Evolutionary conservation across 208 protist species (phyloP).

Genomic region (Acanthamoeba comandoni): DNA sequence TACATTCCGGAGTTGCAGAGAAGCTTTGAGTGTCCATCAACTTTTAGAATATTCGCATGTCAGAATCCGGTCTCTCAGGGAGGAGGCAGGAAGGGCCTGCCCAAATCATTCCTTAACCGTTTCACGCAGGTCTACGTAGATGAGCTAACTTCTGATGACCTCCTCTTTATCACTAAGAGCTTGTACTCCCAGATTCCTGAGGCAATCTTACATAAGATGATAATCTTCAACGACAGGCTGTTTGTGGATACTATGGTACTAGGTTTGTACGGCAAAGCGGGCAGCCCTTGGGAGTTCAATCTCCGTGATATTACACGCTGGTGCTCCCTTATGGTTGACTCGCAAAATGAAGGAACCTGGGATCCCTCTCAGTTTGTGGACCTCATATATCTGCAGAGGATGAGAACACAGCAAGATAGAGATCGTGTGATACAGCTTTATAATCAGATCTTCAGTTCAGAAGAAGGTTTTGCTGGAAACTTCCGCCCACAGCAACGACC

Average conservation of each 20-base stretch:
- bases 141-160: slow-evolving; percentile 87
- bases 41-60: slow-evolving; percentile 98
- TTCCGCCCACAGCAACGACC: slow-evolving; percentile 43
- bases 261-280: slow-evolving; percentile 87
- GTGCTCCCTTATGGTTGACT: slow-evolving; percentile 92
- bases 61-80: slow-evolving; percentile 97
- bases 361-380: slow-evolving; percentile 81
- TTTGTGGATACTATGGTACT: slow-evolving; percentile 92
- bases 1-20: slow-evolving; percentile 92
- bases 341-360: slow-evolving; percentile 67
- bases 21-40: slow-evolving; percentile 88
- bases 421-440: slow-evolving; percentile 81
- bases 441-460: slow-evolving; percentile 72
- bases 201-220: slow-evolving; percentile 92
- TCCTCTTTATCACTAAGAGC: slow-evolving; percentile 79
- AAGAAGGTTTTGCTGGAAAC: too few species aligned
- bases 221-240: slow-evolving; percentile 94
- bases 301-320: slow-evolving; percentile 99
- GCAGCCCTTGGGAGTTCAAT: slow-evolving; percentile 99
- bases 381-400: slow-evolving; percentile 89
- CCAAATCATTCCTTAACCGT: slow-evolving; percentile 99
- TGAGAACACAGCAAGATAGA: slow-evolving; percentile 87
- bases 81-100: slow-evolving; percentile 98
- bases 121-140: slow-evolving; percentile 97
- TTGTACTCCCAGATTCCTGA: slow-evolving; percentile 90